These are phyloP conservation scores for Leccinum ponderosum DNA, from an alignment of 1,284 basidiomycete species.

Conservation along the genomic window DNA sequence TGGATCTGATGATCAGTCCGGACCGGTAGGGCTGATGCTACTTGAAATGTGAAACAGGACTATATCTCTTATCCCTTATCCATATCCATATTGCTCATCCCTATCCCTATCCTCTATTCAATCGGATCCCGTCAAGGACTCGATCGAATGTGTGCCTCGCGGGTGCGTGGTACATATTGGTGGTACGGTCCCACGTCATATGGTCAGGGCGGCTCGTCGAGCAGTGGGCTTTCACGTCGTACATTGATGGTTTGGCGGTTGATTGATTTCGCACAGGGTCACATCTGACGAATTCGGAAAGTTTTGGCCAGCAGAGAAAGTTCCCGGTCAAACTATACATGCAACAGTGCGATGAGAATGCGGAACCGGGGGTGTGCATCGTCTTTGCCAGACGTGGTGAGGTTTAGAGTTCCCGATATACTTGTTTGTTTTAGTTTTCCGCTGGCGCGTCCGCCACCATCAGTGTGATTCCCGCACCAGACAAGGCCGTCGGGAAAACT, in stretches of 20 bases:
- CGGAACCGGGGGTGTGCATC: not conserved
- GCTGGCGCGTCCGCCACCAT: not conserved
- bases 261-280: not conserved
- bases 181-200: slow-evolving; percentile 6
- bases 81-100: not conserved
- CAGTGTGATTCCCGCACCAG: not conserved
- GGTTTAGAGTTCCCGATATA: not conserved
- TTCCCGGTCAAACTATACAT: not conserved
- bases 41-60: not conserved
- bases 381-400: slow-evolving; percentile 1
- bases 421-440: not conserved
- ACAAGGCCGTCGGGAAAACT: not conserved
- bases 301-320: not conserved
- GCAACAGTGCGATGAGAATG: not conserved
- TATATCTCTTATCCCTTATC: not conserved
- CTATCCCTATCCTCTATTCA: not conserved
- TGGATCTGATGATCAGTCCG: not conserved
- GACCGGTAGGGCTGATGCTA: not conserved
- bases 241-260: not conserved
- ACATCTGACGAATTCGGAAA: not conserved
- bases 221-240: not conserved
- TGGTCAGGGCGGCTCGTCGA: not conserved
- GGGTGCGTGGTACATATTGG: not conserved
- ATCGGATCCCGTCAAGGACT: not conserved
- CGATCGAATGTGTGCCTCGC: not conserved